Conservation (phyloP, 352 stramenopile genomes). For the Pythium dissimile region DNA sequence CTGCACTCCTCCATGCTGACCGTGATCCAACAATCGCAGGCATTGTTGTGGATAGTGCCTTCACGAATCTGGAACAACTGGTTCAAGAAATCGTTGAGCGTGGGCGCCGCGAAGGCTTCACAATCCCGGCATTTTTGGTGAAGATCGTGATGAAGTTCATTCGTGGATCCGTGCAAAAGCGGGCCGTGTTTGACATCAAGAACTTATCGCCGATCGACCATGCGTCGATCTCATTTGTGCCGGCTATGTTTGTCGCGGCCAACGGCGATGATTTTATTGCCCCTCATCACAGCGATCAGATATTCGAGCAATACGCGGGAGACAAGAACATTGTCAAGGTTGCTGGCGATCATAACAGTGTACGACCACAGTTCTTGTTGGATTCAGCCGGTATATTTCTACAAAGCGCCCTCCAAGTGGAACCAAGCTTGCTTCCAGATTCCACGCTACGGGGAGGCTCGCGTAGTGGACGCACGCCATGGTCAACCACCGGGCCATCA, state of each 20-base stretch:
- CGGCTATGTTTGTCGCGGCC: constrained; percentile 94
- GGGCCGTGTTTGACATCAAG: constrained; percentile 82
- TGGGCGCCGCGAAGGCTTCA: constrained; percentile 90
- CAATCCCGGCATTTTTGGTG: constrained; percentile 89
- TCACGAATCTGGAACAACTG: constrained; percentile 94
- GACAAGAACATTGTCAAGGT: constrained; percentile 99
- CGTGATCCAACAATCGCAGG: constrained; percentile 95
- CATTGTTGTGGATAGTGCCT: constrained; percentile 97
- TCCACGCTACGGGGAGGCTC: constrained; percentile 19
- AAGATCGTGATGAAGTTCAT: constrained; percentile 91
- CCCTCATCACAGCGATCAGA: constrained; percentile 81
- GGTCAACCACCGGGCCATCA: constrained; percentile 28
- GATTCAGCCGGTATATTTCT: constrained; percentile 97
- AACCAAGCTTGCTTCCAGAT: constrained; percentile 38
- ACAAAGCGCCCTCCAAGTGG: constrained; percentile 87
- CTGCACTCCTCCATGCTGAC: constrained; percentile 96
- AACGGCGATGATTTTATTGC: constrained; percentile 95
- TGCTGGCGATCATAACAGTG: constrained; percentile 97
- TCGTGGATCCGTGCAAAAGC: constrained; percentile 90
- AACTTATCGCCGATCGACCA: constrained; percentile 82
- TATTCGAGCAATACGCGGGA: constrained; percentile 90
- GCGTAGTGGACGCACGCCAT: constrained; percentile 34
- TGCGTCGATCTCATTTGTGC: constrained; percentile 94
- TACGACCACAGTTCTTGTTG: constrained; percentile 93
- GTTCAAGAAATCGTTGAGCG: constrained; percentile 97